Base-by-base conservation (phyloP, 495 filamentous ascomycete genomes). In the Letharia lupina region DNA sequence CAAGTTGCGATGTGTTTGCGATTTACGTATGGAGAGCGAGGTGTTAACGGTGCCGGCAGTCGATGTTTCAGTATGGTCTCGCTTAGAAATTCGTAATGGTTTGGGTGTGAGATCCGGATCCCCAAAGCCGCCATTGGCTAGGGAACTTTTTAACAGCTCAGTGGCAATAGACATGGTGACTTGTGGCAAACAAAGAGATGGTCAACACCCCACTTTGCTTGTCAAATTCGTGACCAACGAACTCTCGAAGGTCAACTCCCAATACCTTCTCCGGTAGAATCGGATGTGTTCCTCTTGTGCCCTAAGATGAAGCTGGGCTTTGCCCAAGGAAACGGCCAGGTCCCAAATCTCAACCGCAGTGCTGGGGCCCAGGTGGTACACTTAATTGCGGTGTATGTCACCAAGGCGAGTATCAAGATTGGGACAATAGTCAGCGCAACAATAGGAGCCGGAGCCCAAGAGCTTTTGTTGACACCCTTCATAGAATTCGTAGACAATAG, bases 341-440 rank as follows among this genome's bases (percentile, higher is more conserved):
- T 48, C 64, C 57, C 48, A 65, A 67, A 33, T 15, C 62, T 54
- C 23, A 66, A 44, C 20, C 44, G 52, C 63, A 58, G 35, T 39
- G 61, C 41, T 56, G 60, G 39, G 33, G 57, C 35, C 60, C 68
- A 76, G 18, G 75, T 73, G 16, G 75, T 76, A 62, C 79, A 80
- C 52, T 76, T 76, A 57, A 86, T 69, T 41, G 80, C 80, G 39
- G 82, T 62, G 60, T 74, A 76, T 65, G 82, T 78, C 39, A 75
- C 72, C 62, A 73, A 75, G 56, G 74, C 72, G 61, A 83, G 75
- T 48, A 84, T 72, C 62, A 77, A 72, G 61, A 83, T 80, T 39
- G 85, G 84, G 60, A 87, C 77, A n/a, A 86, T 71, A 67, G 84
- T 76, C 65, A 86, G 77, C 47, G 78, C 75, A 63, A 78, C 76